phyloP scores from a whole-genome alignment of 495 filamentous ascomycete genomes.

The Penicillium crystallinum region DNA sequence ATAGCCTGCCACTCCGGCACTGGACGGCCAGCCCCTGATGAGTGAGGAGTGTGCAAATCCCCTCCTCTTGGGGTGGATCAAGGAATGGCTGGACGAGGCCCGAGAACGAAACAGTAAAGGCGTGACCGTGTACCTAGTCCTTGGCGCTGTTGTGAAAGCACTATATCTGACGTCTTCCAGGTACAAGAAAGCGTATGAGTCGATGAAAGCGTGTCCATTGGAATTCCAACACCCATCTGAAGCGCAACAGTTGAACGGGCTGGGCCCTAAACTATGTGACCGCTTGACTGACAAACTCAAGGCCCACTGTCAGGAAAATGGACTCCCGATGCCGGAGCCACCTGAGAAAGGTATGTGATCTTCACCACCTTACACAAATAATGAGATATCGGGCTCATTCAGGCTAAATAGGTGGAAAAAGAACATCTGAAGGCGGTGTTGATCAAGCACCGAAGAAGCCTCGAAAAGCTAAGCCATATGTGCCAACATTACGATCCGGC shows the following conservation, averaged over 20 bases:
- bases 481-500: conserved; percentile 66
- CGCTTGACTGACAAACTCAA: conserved; percentile 65
- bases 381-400: background rate
- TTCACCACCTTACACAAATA: background rate
- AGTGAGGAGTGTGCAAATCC: conserved; percentile 62
- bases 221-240: conserved; percentile 70
- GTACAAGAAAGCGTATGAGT: conserved; percentile 77
- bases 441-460: conserved; percentile 56
- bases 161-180: conserved; percentile 27
- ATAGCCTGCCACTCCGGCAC: conserved; percentile 2
- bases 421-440: conserved; percentile 40
- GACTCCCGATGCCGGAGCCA: conserved; percentile 61
- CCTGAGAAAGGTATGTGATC: conserved; percentile 36
- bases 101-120: conserved; percentile 68
- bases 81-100: conserved; percentile 75
- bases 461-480: conserved; percentile 62
- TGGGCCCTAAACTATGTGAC: conserved; percentile 66
- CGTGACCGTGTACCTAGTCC: conserved; percentile 46
- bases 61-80: conserved; percentile 67
- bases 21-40: conserved; percentile 20
- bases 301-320: conserved; percentile 62
- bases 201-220: conserved; percentile 73
- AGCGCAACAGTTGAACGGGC: conserved; percentile 64
- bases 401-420: conserved; percentile 29
- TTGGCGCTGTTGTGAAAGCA: background rate